Evolutionary conservation across 2,329 filamentous ascomycete genomes (phyloP).

Genomic region (Xylaria sp.): DNA sequence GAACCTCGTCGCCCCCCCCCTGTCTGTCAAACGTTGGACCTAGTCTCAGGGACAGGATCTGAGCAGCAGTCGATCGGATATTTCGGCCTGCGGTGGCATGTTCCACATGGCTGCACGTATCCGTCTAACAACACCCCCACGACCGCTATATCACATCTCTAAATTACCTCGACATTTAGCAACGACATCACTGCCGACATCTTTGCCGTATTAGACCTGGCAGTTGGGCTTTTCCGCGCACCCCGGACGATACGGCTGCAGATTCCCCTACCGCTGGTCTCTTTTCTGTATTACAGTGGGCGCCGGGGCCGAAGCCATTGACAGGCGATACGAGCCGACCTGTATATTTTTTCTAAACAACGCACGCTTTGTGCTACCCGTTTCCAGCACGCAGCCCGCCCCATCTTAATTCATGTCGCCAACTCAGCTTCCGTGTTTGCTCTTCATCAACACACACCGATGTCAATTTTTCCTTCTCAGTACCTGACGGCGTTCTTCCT

Average conservation of each 20-base stretch:
- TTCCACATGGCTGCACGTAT: slow-evolving; percentile 6
- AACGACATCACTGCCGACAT: slow-evolving; percentile 17
- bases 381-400: background rate
- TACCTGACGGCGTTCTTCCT: slow-evolving; percentile 18
- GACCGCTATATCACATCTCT: slow-evolving; percentile 2
- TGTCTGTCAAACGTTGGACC: background rate
- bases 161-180: slow-evolving; percentile 8
- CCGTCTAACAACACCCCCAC: slow-evolving; percentile 2
- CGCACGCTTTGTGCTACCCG: background rate
- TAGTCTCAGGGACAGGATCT: background rate
- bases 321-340: background rate
- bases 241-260: background rate
- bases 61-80: background rate
- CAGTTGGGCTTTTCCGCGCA: slow-evolving; percentile 3
- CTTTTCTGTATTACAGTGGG: background rate
- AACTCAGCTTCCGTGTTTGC: slow-evolving; percentile 2
- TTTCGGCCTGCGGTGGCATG: slow-evolving; percentile 4
- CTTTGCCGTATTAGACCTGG: slow-evolving; percentile 11
- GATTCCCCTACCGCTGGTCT: background rate
- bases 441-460: background rate
- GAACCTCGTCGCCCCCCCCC: background rate
- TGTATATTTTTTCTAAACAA: slow-evolving; percentile 3
- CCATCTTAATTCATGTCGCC: slow-evolving; percentile 8
- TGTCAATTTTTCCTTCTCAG: background rate
- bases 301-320: slow-evolving; percentile 3